Base-by-base conservation (phyloP, 148 eudicot species). In the Cornus kousa region DNA sequence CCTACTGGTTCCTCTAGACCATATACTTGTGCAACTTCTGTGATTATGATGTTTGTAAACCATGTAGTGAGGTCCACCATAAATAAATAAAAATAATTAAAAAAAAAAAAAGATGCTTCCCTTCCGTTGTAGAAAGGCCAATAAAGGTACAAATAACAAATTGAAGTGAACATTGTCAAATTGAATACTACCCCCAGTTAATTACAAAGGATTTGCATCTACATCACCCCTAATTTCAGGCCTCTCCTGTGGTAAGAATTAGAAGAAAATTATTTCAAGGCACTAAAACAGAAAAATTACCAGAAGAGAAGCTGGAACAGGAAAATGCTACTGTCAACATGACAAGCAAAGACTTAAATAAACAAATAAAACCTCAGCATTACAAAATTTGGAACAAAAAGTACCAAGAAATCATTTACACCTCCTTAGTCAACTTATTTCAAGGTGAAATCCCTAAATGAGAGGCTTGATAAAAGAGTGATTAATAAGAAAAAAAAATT, bases 151-250 rank as follows among this genome's bases (percentile, higher is more conserved):
- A 14, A 53, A 53, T 53, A 53, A 53, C 17, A 64, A 95, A 97
- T 97, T 93, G 93, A 93, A 95, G 74, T 95, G 90, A 67, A 93
- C 97, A 73, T 93, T 75, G 62, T 91, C 86, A 84, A 95, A 93
- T 82, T 91, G 82, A 83, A 95, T 90, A 77, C 85, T 85, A 72
- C 97, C 96, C 57, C 97, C 96, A 43, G 46, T 80, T 67, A 95
- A 78, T 75, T 86, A 82, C 90, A 95, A 82, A 85, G 94, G 88
- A 79, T 91, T 89, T 75, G 96, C 93, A 81, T 80, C 83, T 81
- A 83, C 86, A 24, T 82, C 86, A 83, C 93, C 96, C 67, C 82
- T 87, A 74, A 95, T 85, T 68, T 93, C 94, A 82, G 95, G 75
- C 78, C 82, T 91, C 79, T 88, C 98, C 98, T 92, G 89, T 57